A percentile compares a stretch with the other conserved stretches of the same genome.
Evolutionary conservation across 1,284 basidiomycete genomes (phyloP).

Genomic region (Coniferiporia weirii): DNA sequence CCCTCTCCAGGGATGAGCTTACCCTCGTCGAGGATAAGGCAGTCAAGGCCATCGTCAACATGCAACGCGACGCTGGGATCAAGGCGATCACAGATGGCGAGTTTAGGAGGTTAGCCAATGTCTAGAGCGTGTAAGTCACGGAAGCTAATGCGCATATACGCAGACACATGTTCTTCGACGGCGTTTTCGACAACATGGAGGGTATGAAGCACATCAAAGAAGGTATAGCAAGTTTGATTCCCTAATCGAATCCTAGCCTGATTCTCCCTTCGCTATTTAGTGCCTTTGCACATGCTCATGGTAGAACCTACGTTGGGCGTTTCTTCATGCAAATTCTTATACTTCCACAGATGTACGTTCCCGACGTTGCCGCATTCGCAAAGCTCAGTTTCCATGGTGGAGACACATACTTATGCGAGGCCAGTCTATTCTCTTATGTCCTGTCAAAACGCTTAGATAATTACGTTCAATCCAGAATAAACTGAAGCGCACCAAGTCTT

Average conservation of each 20-base stretch:
- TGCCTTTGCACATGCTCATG: constrained; percentile 35
- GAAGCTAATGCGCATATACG: constrained; percentile 2
- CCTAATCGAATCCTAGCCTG: constrained; percentile 42
- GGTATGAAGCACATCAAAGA: constrained; percentile 55
- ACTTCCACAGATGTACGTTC: constrained; percentile 33
- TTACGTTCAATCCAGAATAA: constrained; percentile 40
- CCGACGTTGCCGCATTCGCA: constrained; percentile 38
- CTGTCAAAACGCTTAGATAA: neutral
- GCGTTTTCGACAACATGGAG: constrained; percentile 56
- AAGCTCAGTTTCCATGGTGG: constrained; percentile 28
- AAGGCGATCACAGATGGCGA: constrained; percentile 47
- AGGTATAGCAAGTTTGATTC: constrained; percentile 33
- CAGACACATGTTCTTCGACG: constrained; percentile 54
- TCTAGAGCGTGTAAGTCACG: neutral
- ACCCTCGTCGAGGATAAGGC: constrained; percentile 40
- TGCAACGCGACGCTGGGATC: constrained; percentile 38
- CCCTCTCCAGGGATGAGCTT: constrained; percentile 33
- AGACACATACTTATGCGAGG: constrained; percentile 26
- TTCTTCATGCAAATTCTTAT: neutral
- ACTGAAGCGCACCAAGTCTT: constrained; percentile 55
- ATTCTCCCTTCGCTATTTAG: constrained; percentile 32
- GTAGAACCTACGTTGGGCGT: constrained; percentile 18
- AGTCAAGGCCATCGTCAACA: constrained; percentile 37
- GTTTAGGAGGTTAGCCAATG: constrained; percentile 25
- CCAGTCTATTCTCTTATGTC: constrained; percentile 6